A percentile compares a stretch with the other conserved stretches of the same genome.
These are phyloP conservation scores for Endotrypanum monterogeii DNA, from an alignment of 208 protist species.

Conservation along the genomic window DNA sequence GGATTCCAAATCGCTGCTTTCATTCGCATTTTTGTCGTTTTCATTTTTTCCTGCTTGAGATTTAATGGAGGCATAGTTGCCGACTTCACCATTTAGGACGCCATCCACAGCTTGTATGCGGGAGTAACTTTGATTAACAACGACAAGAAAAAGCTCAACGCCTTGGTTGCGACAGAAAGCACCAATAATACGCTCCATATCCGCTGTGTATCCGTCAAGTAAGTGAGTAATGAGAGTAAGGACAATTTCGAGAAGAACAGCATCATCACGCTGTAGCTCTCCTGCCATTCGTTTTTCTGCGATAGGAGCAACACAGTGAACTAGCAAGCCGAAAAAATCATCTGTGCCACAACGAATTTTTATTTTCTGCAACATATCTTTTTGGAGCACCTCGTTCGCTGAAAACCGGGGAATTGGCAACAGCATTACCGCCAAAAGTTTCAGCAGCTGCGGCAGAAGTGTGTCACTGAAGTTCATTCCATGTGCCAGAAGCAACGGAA, in stretches of 20 bases:
- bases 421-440: constrained; percentile 70
- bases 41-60: neutral
- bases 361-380: constrained; percentile 65
- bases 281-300: constrained; percentile 62
- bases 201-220: constrained; percentile 44
- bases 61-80: neutral
- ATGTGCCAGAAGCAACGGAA: constrained; percentile 80
- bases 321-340: constrained; percentile 81
- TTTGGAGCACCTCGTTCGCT: constrained; percentile 52
- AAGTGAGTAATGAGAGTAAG: constrained; percentile 67
- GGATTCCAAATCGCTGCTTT: neutral
- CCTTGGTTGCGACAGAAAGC: constrained; percentile 84
- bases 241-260: constrained; percentile 80
- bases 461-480: constrained; percentile 69
- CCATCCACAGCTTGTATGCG: constrained; percentile 13
- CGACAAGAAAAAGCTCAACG: constrained; percentile 82
- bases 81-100: neutral
- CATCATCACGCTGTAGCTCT: constrained; percentile 54
- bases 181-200: constrained; percentile 56
- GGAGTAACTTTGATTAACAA: constrained; percentile 86
- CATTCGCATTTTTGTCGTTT: neutral
- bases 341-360: constrained; percentile 73
- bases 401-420: constrained; percentile 70
- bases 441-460: constrained; percentile 82
- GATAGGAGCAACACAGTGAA: constrained; percentile 80